Conservation (phyloP, 768 basidiomycete species). For the Sistotremastrum suecicum region DNA sequence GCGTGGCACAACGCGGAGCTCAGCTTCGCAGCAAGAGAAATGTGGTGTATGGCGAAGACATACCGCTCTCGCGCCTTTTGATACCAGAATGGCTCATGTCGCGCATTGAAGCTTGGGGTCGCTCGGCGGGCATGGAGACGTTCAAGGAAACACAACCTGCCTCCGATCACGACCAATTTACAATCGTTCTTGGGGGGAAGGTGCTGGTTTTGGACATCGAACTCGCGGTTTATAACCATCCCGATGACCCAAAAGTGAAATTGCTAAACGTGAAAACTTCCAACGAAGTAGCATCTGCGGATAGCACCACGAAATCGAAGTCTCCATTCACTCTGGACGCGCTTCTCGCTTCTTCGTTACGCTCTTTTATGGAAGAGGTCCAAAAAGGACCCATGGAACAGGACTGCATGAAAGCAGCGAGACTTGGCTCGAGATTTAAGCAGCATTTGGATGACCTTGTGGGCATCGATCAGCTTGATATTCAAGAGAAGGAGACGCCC, state of each 20-base stretch:
- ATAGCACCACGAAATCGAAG: conserved; percentile 26
- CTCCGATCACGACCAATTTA: conserved; percentile 32
- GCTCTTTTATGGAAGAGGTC: conserved; percentile 44
- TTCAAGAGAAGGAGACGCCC: conserved; percentile 33
- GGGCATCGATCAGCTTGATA: conserved; percentile 55
- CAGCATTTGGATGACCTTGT: conserved; percentile 56
- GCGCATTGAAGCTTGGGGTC: conserved; percentile 47
- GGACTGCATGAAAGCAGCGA: conserved; percentile 38
- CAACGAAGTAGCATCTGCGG: conserved; percentile 41
- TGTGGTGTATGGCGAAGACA: conserved; percentile 41
- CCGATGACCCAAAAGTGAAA: conserved; percentile 24
- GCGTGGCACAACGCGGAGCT: too few relatives aligned
- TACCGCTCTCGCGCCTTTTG: conserved; percentile 33
- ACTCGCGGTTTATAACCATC: conserved; percentile 24
- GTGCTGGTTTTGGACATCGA: conserved; percentile 71
- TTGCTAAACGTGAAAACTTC: conserved; percentile 57
- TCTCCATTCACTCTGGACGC: conserved; percentile 34
- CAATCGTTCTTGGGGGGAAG: conserved; percentile 59
- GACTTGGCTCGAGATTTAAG: conserved; percentile 31
- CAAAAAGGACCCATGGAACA: conserved; percentile 37
- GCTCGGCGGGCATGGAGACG: conserved; percentile 55
- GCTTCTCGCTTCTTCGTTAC: conserved; percentile 42
- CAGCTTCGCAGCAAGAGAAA: too few relatives aligned
- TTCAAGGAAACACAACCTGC: conserved; percentile 40
- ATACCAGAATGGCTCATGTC: conserved; percentile 45